Evolutionary conservation across 495 filamentous ascomycete genomes (phyloP).

Genomic region (Trichoderma gamsii): DNA sequence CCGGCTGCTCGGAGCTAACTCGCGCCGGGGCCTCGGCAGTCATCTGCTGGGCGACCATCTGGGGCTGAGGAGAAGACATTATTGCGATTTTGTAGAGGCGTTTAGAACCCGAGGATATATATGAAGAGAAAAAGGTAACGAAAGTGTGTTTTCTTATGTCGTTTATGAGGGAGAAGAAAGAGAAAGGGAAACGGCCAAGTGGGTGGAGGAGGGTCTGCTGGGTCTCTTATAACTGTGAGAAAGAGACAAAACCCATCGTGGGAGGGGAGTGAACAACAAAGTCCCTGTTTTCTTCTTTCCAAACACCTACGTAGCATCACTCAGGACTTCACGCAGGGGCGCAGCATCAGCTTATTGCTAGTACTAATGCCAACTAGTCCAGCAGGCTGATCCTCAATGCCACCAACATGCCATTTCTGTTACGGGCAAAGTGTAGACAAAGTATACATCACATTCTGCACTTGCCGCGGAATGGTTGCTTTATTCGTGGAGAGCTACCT

Average conservation of each 20-base stretch:
- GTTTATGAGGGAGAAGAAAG: neutral
- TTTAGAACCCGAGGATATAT: neutral
- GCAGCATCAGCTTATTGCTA: slow-evolving; percentile 12
- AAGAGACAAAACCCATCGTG: neutral
- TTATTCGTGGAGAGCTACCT: neutral
- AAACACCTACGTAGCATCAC: neutral
- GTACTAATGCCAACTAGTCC: neutral
- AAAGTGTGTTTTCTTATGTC: neutral
- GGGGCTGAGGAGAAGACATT: slow-evolving; percentile 11
- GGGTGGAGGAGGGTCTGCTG: neutral
- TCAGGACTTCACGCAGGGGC: neutral
- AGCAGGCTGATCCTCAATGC: neutral
- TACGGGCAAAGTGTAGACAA: no score
- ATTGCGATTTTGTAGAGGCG: neutral
- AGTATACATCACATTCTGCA: no score
- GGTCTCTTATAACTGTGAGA: neutral
- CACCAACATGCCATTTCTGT: neutral
- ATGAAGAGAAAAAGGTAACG: neutral
- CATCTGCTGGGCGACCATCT: slow-evolving; percentile 10
- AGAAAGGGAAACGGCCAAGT: neutral
- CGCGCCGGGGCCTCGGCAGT: slow-evolving; percentile 9
- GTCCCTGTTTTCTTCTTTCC: neutral
- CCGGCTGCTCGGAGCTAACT: slow-evolving; percentile 16
- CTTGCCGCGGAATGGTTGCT: neutral
- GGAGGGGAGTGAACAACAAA: neutral